Percentiles rank a stretch among this genome's conserved stretches.
phyloP scores from a whole-genome alignment of 352 stramenopile species.

The Phytophthora hybrid region DNA sequence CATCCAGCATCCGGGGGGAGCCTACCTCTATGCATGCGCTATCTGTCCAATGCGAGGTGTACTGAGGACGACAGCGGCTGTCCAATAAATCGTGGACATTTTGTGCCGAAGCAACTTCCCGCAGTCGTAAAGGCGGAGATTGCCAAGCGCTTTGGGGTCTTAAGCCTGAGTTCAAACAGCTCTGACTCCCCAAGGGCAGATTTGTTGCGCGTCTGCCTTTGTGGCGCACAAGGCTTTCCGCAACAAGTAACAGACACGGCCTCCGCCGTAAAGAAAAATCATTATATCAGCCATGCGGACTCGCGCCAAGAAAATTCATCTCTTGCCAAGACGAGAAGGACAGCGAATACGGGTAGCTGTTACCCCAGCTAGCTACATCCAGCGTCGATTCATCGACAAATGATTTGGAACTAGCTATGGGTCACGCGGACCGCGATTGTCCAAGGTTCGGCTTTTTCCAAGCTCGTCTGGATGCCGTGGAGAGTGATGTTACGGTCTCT shows the following conservation, averaged over 20 bases:
- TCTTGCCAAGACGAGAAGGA: neutral
- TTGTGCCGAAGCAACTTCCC: neutral
- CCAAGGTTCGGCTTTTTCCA: neutral
- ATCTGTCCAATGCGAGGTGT: slow-evolving; percentile 9
- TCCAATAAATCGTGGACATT: neutral
- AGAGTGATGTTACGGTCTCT: too few species aligned
- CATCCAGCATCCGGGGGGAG: neutral
- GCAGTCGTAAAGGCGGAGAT: slow-evolving; percentile 4
- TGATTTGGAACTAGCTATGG: neutral
- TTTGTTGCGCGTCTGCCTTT: slow-evolving; percentile 1
- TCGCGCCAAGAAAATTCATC: neutral
- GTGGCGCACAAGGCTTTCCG: too few species aligned
- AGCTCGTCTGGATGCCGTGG: too few species aligned
- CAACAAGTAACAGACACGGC: too few species aligned
- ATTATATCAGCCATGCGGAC: too few species aligned
- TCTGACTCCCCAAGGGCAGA: slow-evolving; percentile 3
- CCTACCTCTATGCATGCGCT: slow-evolving; percentile 7
- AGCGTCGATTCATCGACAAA: neutral
- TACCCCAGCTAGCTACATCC: neutral
- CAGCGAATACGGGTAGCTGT: neutral
- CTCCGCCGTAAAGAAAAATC: too few species aligned
- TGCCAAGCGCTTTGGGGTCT: neutral
- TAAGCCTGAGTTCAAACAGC: neutral
- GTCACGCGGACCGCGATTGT: neutral
- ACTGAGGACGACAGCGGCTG: neutral